phyloP scores from a whole-genome alignment of 352 stramenopile genomes.

The Phytopythium vexans region DNA sequence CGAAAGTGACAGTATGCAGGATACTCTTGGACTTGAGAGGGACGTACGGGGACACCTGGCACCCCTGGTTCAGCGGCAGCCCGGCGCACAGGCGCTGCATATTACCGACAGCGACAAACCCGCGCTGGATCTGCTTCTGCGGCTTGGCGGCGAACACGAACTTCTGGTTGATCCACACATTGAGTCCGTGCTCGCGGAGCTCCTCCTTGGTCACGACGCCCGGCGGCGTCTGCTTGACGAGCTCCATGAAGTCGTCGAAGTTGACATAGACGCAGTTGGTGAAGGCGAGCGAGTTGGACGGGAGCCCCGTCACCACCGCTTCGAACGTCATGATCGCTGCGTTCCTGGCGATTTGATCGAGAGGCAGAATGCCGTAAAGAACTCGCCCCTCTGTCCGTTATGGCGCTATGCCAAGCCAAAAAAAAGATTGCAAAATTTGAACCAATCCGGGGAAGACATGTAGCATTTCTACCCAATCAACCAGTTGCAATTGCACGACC shows the following conservation, averaged over 20 bases:
- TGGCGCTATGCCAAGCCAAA: not conserved
- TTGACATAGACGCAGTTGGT: conserved; percentile 84
- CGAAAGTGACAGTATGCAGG: conserved; percentile 72
- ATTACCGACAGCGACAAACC: conserved; percentile 61
- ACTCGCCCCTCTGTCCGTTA: not conserved
- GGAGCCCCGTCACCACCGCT: conserved; percentile 56
- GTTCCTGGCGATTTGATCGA: not conserved
- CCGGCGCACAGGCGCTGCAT: conserved; percentile 81
- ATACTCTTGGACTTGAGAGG: conserved; percentile 35
- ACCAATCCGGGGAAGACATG: not conserved
- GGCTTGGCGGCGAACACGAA: conserved; percentile 79
- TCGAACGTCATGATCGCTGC: conserved; percentile 47
- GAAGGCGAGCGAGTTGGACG: conserved; percentile 76
- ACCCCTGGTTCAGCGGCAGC: conserved; percentile 60
- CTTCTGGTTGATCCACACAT: conserved; percentile 82
- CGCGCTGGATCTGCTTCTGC: conserved; percentile 56
- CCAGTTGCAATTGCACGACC: no score
- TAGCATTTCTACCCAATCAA: no score
- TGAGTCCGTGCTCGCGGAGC: conserved; percentile 66
- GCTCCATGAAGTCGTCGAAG: conserved; percentile 66
- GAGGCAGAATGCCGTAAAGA: not conserved
- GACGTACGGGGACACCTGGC: conserved; percentile 63
- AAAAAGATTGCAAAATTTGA: conserved; percentile 1
- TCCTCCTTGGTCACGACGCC: conserved; percentile 70
- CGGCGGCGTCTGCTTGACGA: conserved; percentile 58